Percentiles rank a stretch among this genome's conserved stretches.
These are phyloP conservation scores for Penicillium sp. DNA, from an alignment of 2,329 filamentous ascomycete genomes.

Conservation along the genomic window DNA sequence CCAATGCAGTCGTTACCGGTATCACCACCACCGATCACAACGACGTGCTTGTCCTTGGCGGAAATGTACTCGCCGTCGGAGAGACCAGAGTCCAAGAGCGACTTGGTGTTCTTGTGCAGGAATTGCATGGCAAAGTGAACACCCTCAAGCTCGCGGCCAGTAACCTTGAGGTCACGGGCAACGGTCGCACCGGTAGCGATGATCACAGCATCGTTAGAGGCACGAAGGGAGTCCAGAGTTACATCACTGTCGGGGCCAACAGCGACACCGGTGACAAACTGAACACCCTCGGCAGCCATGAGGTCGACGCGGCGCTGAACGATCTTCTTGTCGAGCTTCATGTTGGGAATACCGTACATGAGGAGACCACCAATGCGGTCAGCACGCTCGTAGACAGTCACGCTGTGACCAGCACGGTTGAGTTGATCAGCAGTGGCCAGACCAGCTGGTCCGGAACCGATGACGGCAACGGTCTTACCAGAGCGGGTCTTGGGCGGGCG, in stretches of 20 bases:
- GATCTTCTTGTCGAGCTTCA: slow-evolving; percentile 98
- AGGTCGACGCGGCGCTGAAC: slow-evolving; percentile 95
- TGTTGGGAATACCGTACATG: slow-evolving; percentile 99
- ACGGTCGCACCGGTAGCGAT: slow-evolving; percentile 92
- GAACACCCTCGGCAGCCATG: slow-evolving; percentile 84
- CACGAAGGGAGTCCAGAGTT: slow-evolving; percentile 69
- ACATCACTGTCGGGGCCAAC: slow-evolving; percentile 72
- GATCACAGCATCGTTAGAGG: slow-evolving; percentile 76
- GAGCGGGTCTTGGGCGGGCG: slow-evolving; percentile 73
- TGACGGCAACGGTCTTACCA: slow-evolving; percentile 82
- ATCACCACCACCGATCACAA: slow-evolving; percentile 96
- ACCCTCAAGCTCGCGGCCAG: slow-evolving; percentile 80
- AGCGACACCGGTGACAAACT: slow-evolving; percentile 73
- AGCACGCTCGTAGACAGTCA: slow-evolving; percentile 89
- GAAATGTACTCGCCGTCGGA: slow-evolving; percentile 83
- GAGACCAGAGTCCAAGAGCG: slow-evolving; percentile 86
- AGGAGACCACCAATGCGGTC: slow-evolving; percentile 87
- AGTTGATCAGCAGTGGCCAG: slow-evolving; percentile 89
- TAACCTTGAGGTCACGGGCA: slow-evolving; percentile 86
- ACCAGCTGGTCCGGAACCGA: slow-evolving; percentile 89
- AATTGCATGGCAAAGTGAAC: slow-evolving; percentile 98
- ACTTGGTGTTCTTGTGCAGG: slow-evolving; percentile 96
- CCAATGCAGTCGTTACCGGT: slow-evolving; percentile 98
- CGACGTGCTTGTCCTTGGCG: slow-evolving; percentile 91
- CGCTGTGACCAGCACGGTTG: slow-evolving; percentile 83